Evolutionary conservation across 371 early-diverging fungal genomes (phyloP).

Genomic region (Massospora cicadina): DNA sequence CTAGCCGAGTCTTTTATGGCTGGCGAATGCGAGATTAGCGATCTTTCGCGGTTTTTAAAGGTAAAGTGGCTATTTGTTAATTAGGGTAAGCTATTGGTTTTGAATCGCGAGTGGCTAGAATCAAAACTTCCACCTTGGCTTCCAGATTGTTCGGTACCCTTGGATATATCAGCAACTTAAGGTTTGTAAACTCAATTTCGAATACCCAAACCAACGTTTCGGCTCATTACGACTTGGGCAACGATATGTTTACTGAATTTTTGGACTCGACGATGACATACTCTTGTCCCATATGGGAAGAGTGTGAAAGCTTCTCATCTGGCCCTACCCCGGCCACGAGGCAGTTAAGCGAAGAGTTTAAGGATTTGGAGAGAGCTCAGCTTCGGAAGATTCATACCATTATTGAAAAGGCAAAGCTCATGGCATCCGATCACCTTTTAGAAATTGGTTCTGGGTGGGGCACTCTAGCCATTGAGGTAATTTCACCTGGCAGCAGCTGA

Average conservation of each 20-base stretch:
- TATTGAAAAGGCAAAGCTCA: constrained; percentile 28
- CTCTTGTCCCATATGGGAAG: constrained; percentile 41
- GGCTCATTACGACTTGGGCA: constrained; percentile 53
- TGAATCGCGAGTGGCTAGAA: background rate
- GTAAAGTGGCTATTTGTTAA: background rate
- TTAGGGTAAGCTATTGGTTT: background rate
- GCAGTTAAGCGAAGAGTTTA: constrained; percentile 13
- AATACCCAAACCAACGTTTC: constrained; percentile 31
- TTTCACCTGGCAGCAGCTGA: background rate
- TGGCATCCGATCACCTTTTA: constrained; percentile 30
- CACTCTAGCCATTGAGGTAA: constrained; percentile 34
- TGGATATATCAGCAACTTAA: background rate
- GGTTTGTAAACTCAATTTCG: constrained; percentile 1
- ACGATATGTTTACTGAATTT: constrained; percentile 44
- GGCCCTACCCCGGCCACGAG: background rate
- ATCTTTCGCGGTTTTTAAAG: background rate
- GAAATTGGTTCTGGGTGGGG: constrained; percentile 63
- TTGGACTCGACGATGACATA: constrained; percentile 46
- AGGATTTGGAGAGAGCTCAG: constrained; percentile 37
- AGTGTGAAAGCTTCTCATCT: background rate
- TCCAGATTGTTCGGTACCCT: background rate
- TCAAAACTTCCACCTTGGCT: background rate
- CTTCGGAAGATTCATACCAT: constrained; percentile 34
- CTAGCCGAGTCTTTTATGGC: constrained; percentile 2
- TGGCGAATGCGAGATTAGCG: background rate